Evolutionary conservation across 495 filamentous ascomycete genomes (phyloP).

Genomic region (Parathielavia hyrcaniae): DNA sequence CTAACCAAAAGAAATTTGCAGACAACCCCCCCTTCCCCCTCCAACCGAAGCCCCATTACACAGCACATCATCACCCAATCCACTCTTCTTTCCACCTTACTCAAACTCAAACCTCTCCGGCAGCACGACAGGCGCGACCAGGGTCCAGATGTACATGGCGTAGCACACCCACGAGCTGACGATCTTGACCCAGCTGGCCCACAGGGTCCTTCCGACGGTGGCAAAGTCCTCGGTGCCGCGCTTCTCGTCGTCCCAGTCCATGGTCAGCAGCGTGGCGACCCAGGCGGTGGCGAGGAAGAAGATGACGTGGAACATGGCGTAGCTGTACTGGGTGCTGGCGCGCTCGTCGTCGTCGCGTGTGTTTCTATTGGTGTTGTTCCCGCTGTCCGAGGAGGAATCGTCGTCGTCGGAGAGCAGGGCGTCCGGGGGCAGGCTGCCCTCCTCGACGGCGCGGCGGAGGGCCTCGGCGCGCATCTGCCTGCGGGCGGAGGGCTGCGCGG

Average conservation of each 20-base stretch:
- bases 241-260: constrained; percentile 60
- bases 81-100: constrained; percentile 14
- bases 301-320: constrained; percentile 93
- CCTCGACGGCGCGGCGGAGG: constrained; percentile 84
- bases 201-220: constrained; percentile 89
- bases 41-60: too few relatives aligned
- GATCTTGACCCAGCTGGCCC: constrained; percentile 99
- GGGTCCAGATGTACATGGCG: constrained; percentile 84
- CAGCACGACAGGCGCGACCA: constrained; percentile 77
- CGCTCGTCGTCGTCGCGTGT: constrained; percentile 74
- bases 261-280: constrained; percentile 89
- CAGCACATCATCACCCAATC: too few relatives aligned
- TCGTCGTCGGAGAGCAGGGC: constrained; percentile 78
- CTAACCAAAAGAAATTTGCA: too few relatives aligned
- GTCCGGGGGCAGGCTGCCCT: constrained; percentile 83
- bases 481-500: constrained; percentile 70
- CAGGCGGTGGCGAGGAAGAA: constrained; percentile 94
- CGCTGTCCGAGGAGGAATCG: constrained; percentile 57
- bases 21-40: too few relatives aligned
- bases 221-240: constrained; percentile 61
- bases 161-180: constrained; percentile 97
- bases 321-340: constrained; percentile 86
- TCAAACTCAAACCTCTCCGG: constrained; percentile 73
- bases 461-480: constrained; percentile 90
- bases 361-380: background rate